These are phyloP conservation scores for Phanerochaete sordida DNA, from an alignment of 768 basidiomycete genomes.

Conservation along the genomic window DNA sequence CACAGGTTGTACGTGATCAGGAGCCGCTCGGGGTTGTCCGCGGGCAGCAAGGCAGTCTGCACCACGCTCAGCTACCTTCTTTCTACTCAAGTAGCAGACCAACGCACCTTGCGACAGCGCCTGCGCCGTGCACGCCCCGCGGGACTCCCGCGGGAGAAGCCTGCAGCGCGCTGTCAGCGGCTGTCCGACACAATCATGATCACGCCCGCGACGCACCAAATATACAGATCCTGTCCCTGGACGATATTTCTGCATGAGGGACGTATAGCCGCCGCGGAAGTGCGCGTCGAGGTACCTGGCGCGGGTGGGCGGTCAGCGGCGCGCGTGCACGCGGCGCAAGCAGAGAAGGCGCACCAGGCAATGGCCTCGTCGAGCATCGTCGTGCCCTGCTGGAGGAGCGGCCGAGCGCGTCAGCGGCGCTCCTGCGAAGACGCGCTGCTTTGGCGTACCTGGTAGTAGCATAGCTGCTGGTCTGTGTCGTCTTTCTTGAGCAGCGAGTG, in stretches of 20 bases:
- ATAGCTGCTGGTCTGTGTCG: constrained; percentile 40
- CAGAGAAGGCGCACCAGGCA: constrained; percentile 75
- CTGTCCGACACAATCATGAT: too few species aligned
- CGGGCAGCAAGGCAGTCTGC: constrained; percentile 69
- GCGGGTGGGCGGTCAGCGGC: too few species aligned
- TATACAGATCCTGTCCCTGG: constrained; percentile 66
- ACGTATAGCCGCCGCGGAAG: constrained; percentile 72
- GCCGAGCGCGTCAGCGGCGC: constrained; percentile 38
- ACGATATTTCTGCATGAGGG: constrained; percentile 77
- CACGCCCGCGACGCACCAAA: constrained; percentile 68
- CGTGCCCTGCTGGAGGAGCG: constrained; percentile 54
- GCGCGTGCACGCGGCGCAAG: too few species aligned
- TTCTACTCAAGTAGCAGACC: background rate
- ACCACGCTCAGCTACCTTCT: background rate
- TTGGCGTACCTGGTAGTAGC: constrained; percentile 67
- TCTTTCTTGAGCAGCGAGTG: constrained; percentile 67
- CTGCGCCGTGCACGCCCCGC: constrained; percentile 60
- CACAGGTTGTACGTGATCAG: constrained; percentile 76
- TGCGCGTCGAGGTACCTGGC: constrained; percentile 66
- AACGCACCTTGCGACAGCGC: constrained; percentile 65
- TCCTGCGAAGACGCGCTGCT: background rate
- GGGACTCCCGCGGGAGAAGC: constrained; percentile 87
- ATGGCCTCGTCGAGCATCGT: constrained; percentile 63
- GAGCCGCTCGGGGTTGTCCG: constrained; percentile 65
- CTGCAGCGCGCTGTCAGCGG: constrained; percentile 35